Evolutionary conservation across 768 basidiomycete genomes (phyloP), one percentile per base, ranked within the genome.

Genomic region (Leccinellum luteum): DNA sequence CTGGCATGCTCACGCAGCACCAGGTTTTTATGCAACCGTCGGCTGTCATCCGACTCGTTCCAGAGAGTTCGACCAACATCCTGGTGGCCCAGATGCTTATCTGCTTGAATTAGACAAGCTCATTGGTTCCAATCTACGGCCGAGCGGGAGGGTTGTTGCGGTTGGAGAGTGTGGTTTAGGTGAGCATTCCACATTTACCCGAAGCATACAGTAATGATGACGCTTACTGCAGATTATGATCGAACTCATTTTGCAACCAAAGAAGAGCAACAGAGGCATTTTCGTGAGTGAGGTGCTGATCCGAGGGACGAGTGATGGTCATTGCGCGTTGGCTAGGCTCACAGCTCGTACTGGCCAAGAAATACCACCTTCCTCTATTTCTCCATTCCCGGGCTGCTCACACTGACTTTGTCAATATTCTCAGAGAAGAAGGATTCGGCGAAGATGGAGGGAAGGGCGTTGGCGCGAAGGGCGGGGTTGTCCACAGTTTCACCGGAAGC

Each of bases 11-110:
- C 27, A 10, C 30, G 48, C 13, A 25, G 17, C 25, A 48, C 9
- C 55, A 86, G 89, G 77, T 13, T 68, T 90, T 14, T 89, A 85
- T 67, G 83, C 86, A 17, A 92, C 92, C 1, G 81, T 86, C 8
- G 91, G 91, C 19, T 87, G 87, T 58, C 92, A 93, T 70, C 91
- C 91, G 0, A 91, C 90, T 15, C 85, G 87, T 19, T 82, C 86
- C 1, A 71, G 61, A 7, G 87, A 92, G 66, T 89, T 92, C 55
- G 85, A 86, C 32, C 70, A 75, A 55, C 79, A 79, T 66, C 69
- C 73, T 3, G 79, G 70, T 14, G 89, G 89, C 0, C 80, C 81
- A 0, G 79, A 81, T 1, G 83, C 75, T 3, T 93, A 92, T 66
- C 69, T 92, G 12, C 59, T 73, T 9, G 83, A 78, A 17, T 74